Base-by-base conservation (phyloP, 2,329 filamentous ascomycete genomes). In the Chalara sp. region DNA sequence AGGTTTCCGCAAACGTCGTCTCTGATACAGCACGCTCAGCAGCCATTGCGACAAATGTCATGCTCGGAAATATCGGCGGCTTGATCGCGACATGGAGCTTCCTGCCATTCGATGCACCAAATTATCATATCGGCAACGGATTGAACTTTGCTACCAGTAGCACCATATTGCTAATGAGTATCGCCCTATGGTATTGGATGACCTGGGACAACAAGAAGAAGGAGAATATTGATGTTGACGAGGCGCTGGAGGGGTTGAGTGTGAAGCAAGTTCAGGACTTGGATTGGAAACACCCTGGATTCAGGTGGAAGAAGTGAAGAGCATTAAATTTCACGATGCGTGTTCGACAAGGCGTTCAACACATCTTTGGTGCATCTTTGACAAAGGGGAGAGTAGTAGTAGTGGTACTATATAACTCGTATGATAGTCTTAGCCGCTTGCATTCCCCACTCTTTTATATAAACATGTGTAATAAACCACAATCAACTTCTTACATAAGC, bases 11-110 rank as follows among this genome's bases (percentile, higher is more conserved):
- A 6, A 88, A 88, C 57, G 83, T 89, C 0, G 76, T 87, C 6
- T 82, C 80, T 4, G 86, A 89, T 58, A 86, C 85, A 0, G 81
- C 85, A 0, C 76, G 84, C 11, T 80, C 79, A 7, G 76, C 21
- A 21, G 21, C 21, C 21, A 85, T 88, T 43, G 83, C 79, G 8
- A 78, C 76, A 0, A 81, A 80, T 48, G 81, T 88, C 61, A 87
- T 88, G 83, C 70, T 86, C 29, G 86, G 84, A 31, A 88, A 87
- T 49, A 63, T 88, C n/a, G 86, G 86, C 2, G 86, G 84, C 0
- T 64, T 88, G 33, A 75, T 86, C 52, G 76, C 79, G 1, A 84
- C 80, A 0, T 87, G 83, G 82, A 75, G 72, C 1, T 87, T 84
- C 66, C 60, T 87, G 12, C 75, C 77, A 0, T 78, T 69, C 57